Base-by-base conservation (phyloP, 1,284 basidiomycete genomes). In the Schizophyllum amplum region DNA sequence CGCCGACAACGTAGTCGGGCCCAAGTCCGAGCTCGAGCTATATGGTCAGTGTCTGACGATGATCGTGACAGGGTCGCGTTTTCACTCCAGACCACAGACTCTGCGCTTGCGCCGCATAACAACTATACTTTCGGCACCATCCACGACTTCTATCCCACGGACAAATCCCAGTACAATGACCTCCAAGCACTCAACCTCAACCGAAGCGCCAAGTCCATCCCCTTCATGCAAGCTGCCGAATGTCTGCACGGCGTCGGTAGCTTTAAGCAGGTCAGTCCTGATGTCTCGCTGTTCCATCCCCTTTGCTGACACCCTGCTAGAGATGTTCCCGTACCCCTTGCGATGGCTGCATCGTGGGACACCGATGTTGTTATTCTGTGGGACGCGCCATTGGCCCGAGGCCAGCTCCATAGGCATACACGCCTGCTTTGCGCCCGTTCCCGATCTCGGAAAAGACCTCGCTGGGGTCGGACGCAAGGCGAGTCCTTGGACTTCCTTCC, bases 401-500 rank as follows among this genome's bases (percentile, higher is more conserved):
- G 68, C 68, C 21, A 57, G 66, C n/a, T 62, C 64, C 24, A 67
- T 69, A 25, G 67, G 68, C 7, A 65, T 69, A 24, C 68, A 67
- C 55, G 68, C 62, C n/a, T 69, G 68, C 50, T 62, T 67, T 24
- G 60, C 66, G 11, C 67, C 68, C 5, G 67, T 69, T 13, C 59
- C 68, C 23, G 68, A 69, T 58, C 57, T 69, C 9, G 68, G 63
- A 24, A 68, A 67, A 56, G 68, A 69, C 62, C 66, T 24, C 58
- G 68, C 13, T 69, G 68, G 68, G 68, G 68, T 15, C 59, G 67
- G 24, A 65, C 65, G 9, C 66, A 68, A 59, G 67, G 64, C 64
- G 51, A 9, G 52, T n/a, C 17, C 22, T 13, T 15, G 24, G 13
- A 15, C 6, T 51, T n/a, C 27, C 6, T 5, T 5, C 27, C 27